A percentile compares a stretch with the other conserved stretches of the same genome.
phyloP scores from a whole-genome alignment of 2,329 filamentous ascomycete genomes.

The Calonectria naviculata region DNA sequence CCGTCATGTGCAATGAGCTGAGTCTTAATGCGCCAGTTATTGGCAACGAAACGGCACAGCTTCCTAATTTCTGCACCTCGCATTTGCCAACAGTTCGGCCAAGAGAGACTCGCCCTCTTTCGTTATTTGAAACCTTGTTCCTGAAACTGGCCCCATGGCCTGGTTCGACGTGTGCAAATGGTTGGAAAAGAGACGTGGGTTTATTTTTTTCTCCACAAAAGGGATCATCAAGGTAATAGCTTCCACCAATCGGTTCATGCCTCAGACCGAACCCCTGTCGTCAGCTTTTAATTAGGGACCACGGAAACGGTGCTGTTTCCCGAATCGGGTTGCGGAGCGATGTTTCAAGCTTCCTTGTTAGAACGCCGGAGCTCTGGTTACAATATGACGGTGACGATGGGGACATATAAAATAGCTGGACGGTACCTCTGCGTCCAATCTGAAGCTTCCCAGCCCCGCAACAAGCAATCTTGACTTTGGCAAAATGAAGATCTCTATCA shows the following conservation, averaged over 20 bases:
- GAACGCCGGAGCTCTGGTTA: not conserved
- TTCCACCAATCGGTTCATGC: slow-evolving; percentile 21
- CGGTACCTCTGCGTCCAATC: not conserved
- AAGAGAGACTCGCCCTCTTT: not conserved
- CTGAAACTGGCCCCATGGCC: not conserved
- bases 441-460: not conserved
- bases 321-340: slow-evolving; percentile 13
- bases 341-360: not conserved
- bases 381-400: too few species aligned
- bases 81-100: too few species aligned
- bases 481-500: slow-evolving; percentile 8
- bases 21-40: not conserved
- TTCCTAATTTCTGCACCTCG: not conserved
- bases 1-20: not conserved
- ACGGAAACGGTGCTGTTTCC: not conserved
- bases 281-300: slow-evolving; percentile 1
- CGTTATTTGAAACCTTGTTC: not conserved
- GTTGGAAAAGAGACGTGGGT: not conserved
- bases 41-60: too few species aligned
- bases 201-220: slow-evolving; percentile 13
- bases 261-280: not conserved
- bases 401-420: not conserved
- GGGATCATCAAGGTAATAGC: not conserved
- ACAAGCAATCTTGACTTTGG: not conserved
- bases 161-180: not conserved